Conservation (phyloP, 2,329 filamentous ascomycete genomes). For the Pseudogymnoascus sp. region DNA sequence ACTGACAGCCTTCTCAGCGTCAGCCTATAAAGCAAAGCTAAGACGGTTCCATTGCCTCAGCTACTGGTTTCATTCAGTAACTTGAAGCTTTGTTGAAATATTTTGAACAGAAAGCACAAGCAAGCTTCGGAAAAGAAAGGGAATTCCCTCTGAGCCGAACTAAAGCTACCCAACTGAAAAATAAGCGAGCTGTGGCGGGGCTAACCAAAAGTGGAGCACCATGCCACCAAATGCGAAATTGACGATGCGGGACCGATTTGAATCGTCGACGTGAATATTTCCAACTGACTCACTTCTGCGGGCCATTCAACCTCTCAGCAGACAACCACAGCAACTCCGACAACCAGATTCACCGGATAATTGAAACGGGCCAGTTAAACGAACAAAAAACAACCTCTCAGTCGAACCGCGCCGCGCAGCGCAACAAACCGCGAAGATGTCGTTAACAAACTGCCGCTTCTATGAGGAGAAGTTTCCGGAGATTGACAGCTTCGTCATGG, state of each 20-base stretch:
- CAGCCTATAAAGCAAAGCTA: constrained; percentile 6
- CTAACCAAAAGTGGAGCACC: constrained; percentile 9
- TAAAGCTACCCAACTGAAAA: constrained; percentile 7
- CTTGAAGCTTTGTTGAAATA: constrained; percentile 6
- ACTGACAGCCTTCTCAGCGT: constrained; percentile 6
- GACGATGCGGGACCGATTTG: constrained; percentile 11
- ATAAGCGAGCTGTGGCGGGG: constrained; percentile 7
- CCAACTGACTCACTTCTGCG: constrained; percentile 8
- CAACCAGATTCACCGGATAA: not conserved
- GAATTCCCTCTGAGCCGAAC: not conserved
- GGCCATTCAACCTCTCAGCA: constrained; percentile 6
- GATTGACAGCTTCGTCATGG: constrained; percentile 99
- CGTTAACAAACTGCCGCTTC: constrained; percentile 92
- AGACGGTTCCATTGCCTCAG: constrained; percentile 8
- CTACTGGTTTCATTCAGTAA: constrained; percentile 5
- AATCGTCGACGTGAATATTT: constrained; percentile 9
- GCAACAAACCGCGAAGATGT: constrained; percentile 59
- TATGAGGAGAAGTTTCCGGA: constrained; percentile 97
- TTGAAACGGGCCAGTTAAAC: not conserved
- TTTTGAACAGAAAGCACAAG: constrained; percentile 4
- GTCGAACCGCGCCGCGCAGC: constrained; percentile 8
- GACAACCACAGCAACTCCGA: not conserved
- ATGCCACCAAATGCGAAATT: constrained; percentile 11
- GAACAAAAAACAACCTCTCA: constrained; percentile 7
- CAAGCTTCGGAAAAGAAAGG: constrained; percentile 6